Conservation (phyloP, 2,329 filamentous ascomycete species). For the Paramyrothecium roridum region DNA sequence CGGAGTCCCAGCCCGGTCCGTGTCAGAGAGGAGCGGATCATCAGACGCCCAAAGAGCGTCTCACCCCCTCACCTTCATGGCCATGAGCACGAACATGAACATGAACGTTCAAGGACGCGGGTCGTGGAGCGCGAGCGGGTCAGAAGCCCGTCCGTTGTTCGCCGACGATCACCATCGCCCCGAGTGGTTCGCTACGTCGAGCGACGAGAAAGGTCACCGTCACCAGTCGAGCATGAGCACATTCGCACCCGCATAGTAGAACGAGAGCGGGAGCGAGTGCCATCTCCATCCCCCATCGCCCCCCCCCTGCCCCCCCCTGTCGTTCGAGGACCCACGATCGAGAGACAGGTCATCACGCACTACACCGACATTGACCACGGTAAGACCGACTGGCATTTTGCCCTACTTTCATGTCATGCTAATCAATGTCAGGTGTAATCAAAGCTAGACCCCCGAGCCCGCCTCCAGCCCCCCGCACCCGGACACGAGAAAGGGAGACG, state of each 20-base stretch:
- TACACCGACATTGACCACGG: conserved; percentile 86
- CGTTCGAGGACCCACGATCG: conserved; percentile 74
- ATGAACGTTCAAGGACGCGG: conserved; percentile 30
- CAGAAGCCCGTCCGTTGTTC: conserved; percentile 32
- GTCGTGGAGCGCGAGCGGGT: conserved; percentile 35
- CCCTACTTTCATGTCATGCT: conserved; percentile 10
- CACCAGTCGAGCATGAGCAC: conserved; percentile 38
- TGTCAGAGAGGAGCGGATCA: conserved; percentile 38
- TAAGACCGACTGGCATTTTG: conserved; percentile 33
- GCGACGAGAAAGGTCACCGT: conserved; percentile 31
- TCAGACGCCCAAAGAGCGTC: conserved; percentile 40
- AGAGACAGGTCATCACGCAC: conserved; percentile 86
- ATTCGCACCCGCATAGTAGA: conserved; percentile 49
- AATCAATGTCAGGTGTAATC: conserved; percentile 38
- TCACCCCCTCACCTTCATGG: conserved; percentile 32
- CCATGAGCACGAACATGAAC: conserved; percentile 25
- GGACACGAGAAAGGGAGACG: conserved; percentile 47
- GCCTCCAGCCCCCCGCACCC: conserved; percentile 46
- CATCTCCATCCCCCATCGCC: conserved; percentile 44
- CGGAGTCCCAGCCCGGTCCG: conserved; percentile 40
- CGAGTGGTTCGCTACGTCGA: conserved; percentile 38
- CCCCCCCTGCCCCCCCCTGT: conserved; percentile 59
- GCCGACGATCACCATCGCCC: conserved; percentile 33
- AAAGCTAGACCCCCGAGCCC: conserved; percentile 39
- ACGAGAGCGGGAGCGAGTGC: conserved; percentile 37